Evolutionary conservation across 2,329 filamentous ascomycete genomes (phyloP).

Genomic region (Aspergillus thermomutatus): DNA sequence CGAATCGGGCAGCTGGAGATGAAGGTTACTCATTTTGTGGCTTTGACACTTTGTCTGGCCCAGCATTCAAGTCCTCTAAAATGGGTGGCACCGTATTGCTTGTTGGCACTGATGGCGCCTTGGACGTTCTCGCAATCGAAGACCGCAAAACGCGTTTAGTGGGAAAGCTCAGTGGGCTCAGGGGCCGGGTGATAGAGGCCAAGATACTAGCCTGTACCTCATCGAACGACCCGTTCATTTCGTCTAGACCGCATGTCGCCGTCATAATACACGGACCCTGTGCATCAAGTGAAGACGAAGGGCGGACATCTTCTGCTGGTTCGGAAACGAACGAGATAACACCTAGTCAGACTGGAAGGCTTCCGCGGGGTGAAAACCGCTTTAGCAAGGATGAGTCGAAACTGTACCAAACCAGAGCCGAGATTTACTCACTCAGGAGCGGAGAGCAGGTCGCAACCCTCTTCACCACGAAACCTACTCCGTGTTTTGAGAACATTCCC

Average conservation of each 20-base stretch:
- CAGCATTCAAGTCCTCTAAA: slow-evolving; percentile 40
- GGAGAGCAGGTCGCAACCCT: slow-evolving; percentile 69
- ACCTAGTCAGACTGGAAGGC: slow-evolving; percentile 23
- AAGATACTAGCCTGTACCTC: slow-evolving; percentile 74
- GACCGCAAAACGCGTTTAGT: slow-evolving; percentile 69
- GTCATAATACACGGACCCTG: slow-evolving; percentile 77
- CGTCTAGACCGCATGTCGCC: slow-evolving; percentile 69
- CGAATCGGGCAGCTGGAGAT: slow-evolving; percentile 19
- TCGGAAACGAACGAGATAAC: slow-evolving; percentile 36
- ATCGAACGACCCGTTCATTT: slow-evolving; percentile 49
- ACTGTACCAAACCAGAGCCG: slow-evolving; percentile 78
- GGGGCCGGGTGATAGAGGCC: slow-evolving; percentile 75
- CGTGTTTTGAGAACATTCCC: slow-evolving; percentile 54
- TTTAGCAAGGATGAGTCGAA: slow-evolving; percentile 25
- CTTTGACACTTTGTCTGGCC: slow-evolving; percentile 65
- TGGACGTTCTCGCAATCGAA: slow-evolving; percentile 72
- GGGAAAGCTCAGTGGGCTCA: slow-evolving; percentile 69
- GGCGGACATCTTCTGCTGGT: slow-evolving; percentile 28
- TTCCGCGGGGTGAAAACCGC: slow-evolving; percentile 20
- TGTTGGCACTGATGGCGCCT: slow-evolving; percentile 73
- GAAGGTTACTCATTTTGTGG: slow-evolving; percentile 74
- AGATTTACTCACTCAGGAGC: slow-evolving; percentile 82
- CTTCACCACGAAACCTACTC: slow-evolving; percentile 65
- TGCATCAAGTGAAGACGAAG: slow-evolving; percentile 46
- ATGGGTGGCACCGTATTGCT: slow-evolving; percentile 63